Base-by-base conservation (phyloP, 441 rosid species). In the Manihot esculenta region DNA sequence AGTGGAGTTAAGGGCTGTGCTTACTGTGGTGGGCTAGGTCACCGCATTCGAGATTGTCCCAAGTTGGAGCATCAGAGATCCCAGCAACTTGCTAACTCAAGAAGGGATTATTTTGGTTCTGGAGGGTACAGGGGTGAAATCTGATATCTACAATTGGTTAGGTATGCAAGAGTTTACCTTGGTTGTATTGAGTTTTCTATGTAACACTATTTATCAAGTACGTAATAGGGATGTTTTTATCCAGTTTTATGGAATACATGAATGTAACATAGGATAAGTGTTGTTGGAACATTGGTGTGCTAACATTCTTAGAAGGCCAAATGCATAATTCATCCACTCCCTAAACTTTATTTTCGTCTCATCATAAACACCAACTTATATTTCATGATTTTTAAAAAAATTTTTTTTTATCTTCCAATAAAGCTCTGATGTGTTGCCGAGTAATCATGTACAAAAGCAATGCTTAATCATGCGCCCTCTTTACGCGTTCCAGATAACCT, bases 1-100 rank as follows among this genome's bases (percentile, higher is more conserved):
- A 87, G 92, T 73, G 97, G 98, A 63, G 94, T 89, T 62, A 88
- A 92, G 81, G 99, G 99, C 5, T 94, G 98, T 82, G 97, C 93
- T 71, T 88, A 89, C 65, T 94, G 97, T 83, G 97, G 97, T 53
- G 99, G 97, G 55, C 88, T 92, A 23, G 97, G 97, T 50, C 97
- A 94, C 70, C 92, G 93, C 60, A 92, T 92, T 63, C 74, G 87
- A 10, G 91, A 90, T 62, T 94, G 98, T 68, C 96, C 97, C 38
- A 94, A 92, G 79, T 82, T 92, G 79, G 97, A 94, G 80, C 97
- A 90, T 67, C 96, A 88, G 83, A 88, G 87, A 78, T 85, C 77
- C 51, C 65, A 70, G 48, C 77, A 64, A 24, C 59, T 72, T 35
- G 82, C 79, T 21, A 72, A 65, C 62, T 68, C 76, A 14, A 72